Percentiles rank a stretch among this genome's conserved stretches.
These are phyloP conservation scores for Trichomonas vaginalis DNA, from an alignment of 208 protist genomes.

Conservation along the genomic window DNA sequence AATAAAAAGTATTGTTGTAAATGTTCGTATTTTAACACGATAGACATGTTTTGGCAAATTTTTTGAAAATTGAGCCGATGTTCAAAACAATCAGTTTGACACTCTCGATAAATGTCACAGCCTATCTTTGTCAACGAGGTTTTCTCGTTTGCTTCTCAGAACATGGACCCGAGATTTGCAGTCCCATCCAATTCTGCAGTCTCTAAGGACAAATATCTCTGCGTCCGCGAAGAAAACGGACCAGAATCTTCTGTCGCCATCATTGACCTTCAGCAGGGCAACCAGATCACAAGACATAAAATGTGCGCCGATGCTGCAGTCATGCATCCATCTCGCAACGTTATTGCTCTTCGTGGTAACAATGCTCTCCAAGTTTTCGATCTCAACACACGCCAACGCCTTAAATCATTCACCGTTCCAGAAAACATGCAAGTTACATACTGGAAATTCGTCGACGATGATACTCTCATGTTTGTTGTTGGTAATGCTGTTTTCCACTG, in stretches of 20 bases:
- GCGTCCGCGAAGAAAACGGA: not conserved
- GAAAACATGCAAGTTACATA: not conserved
- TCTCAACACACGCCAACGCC: not conserved
- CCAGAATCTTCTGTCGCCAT: not conserved
- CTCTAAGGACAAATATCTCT: not conserved
- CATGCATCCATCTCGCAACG: slow-evolving; percentile 14
- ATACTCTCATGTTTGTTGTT: not conserved
- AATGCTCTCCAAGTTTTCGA: not conserved
- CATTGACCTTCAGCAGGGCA: not conserved
- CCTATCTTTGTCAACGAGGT: not conserved
- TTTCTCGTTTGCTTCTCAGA: not conserved
- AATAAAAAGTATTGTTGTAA: too few relatives aligned
- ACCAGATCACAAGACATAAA: not conserved
- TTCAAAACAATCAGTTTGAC: too few relatives aligned
- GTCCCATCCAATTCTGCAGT: not conserved
- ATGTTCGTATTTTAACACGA: too few relatives aligned
- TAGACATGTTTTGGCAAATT: too few relatives aligned
- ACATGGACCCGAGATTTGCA: not conserved
- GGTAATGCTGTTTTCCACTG: not conserved
- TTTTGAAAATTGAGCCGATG: too few relatives aligned
- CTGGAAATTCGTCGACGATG: not conserved
- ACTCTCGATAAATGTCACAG: not conserved
- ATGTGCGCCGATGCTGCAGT: not conserved
- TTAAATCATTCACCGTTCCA: not conserved
- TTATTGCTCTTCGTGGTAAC: not conserved